These are phyloP conservation scores for Strobilomyces confusus DNA, from an alignment of 768 basidiomycete genomes.

Conservation along the genomic window DNA sequence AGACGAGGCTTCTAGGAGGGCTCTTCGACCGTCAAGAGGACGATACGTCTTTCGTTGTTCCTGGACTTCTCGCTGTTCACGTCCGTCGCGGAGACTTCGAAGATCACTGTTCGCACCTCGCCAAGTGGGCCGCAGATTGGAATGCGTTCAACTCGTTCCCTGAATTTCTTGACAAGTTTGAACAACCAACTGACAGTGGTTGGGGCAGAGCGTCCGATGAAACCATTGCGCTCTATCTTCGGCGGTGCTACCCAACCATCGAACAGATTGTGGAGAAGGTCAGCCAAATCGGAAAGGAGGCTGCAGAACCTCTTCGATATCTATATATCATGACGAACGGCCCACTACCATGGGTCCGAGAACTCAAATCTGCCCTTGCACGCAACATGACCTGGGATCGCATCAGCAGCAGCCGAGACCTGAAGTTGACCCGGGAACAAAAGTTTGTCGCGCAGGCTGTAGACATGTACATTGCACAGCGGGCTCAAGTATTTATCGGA, in stretches of 20 bases:
- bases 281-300: slow-evolving; percentile 28
- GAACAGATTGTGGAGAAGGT: slow-evolving; percentile 41
- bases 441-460: slow-evolving; percentile 41
- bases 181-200: slow-evolving; percentile 25
- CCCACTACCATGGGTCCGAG: slow-evolving; percentile 36
- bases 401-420: slow-evolving; percentile 41
- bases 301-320: slow-evolving; percentile 27
- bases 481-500: slow-evolving; percentile 48
- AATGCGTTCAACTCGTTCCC: slow-evolving; percentile 46
- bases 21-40: not conserved
- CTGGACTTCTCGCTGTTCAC: slow-evolving; percentile 47
- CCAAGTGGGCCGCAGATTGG: slow-evolving; percentile 33
- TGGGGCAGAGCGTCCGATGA: slow-evolving; percentile 2
- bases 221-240: slow-evolving; percentile 25
- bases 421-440: slow-evolving; percentile 40
- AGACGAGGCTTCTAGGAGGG: not conserved
- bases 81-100: slow-evolving; percentile 49
- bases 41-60: slow-evolving; percentile 19
- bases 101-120: slow-evolving; percentile 41
- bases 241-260: slow-evolving; percentile 42
- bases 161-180: slow-evolving; percentile 36
- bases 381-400: slow-evolving; percentile 33
- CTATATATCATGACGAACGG: slow-evolving; percentile 52
- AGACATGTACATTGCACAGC: slow-evolving; percentile 49
- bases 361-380: slow-evolving; percentile 35